phyloP scores from a whole-genome alignment of 1,139 yeast species.

The Entelexis sorbosivorans region DNA sequence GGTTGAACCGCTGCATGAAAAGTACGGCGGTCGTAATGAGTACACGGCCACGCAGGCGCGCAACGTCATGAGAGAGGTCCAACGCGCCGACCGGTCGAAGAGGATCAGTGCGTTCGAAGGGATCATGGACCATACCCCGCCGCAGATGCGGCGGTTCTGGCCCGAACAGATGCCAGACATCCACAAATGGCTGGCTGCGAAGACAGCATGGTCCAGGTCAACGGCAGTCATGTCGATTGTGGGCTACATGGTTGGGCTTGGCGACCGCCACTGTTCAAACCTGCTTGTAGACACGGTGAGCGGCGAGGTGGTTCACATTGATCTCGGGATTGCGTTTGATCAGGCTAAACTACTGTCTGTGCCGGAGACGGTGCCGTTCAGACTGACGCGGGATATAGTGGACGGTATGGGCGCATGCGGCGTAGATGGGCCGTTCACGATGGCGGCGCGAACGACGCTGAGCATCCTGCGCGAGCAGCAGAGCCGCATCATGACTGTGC shows the following conservation, averaged over 20 bases:
- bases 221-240: slow-evolving; percentile 77
- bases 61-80: slow-evolving; percentile 38
- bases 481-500: slow-evolving; percentile 64
- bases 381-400: slow-evolving; percentile 79
- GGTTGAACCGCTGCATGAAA: slow-evolving; percentile 35
- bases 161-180: slow-evolving; percentile 53
- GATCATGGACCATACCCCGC: slow-evolving; percentile 46
- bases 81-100: slow-evolving; percentile 31
- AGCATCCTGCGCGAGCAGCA: slow-evolving; percentile 53
- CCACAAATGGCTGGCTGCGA: slow-evolving; percentile 59
- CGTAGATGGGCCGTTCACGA: slow-evolving; percentile 60
- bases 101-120: slow-evolving; percentile 38
- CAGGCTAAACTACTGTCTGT: slow-evolving; percentile 69
- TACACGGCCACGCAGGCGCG: slow-evolving; percentile 51
- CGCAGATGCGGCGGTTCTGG: slow-evolving; percentile 63
- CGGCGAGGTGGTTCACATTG: slow-evolving; percentile 94
- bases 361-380: slow-evolving; percentile 89
- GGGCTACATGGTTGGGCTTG: slow-evolving; percentile 80
- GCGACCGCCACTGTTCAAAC: slow-evolving; percentile 91
- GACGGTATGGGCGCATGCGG: slow-evolving; percentile 90
- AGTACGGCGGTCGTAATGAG: slow-evolving; percentile 19
- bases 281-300: slow-evolving; percentile 63
- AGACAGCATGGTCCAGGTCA: slow-evolving; percentile 61
- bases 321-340: slow-evolving; percentile 91
- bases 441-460: slow-evolving; percentile 64